These are phyloP conservation scores for Monosporascus sp. DNA, from an alignment of 2,329 filamentous ascomycete genomes.

Conservation along the genomic window DNA sequence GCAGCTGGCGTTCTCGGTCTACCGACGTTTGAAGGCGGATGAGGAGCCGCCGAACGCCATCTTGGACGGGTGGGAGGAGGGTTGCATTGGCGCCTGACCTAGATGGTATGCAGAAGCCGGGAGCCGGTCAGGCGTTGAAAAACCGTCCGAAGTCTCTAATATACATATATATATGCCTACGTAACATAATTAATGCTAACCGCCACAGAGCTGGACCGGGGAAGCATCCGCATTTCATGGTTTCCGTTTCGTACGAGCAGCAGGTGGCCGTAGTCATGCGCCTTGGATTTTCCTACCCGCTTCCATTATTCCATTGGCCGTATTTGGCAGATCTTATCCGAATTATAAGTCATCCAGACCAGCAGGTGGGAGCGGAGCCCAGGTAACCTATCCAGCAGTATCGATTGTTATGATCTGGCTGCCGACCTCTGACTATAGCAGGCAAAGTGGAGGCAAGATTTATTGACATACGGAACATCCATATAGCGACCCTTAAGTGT, in stretches of 20 bases:
- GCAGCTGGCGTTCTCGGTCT: background rate
- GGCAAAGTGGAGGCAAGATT: background rate
- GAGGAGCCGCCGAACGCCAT: background rate
- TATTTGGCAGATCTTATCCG: background rate
- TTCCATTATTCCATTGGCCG: background rate
- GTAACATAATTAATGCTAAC: background rate
- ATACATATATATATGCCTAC: background rate
- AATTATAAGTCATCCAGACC: background rate
- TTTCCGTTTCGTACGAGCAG: background rate
- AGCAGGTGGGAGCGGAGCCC: background rate
- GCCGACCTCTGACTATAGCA: background rate
- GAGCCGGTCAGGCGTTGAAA: background rate
- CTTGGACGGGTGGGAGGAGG: background rate
- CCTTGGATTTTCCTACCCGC: background rate
- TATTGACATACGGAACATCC: no score
- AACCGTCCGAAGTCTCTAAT: background rate
- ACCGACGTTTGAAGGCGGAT: background rate
- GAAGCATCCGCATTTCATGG: background rate
- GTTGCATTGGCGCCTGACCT: background rate
- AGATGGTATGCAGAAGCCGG: background rate
- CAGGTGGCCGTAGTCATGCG: background rate
- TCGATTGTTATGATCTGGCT: background rate
- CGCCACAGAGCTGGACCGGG: background rate
- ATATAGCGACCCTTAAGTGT: no score
- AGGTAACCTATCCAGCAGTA: background rate